Conservation (phyloP, 2,329 filamentous ascomycete species). For the Pestalotiopsis sp. region DNA sequence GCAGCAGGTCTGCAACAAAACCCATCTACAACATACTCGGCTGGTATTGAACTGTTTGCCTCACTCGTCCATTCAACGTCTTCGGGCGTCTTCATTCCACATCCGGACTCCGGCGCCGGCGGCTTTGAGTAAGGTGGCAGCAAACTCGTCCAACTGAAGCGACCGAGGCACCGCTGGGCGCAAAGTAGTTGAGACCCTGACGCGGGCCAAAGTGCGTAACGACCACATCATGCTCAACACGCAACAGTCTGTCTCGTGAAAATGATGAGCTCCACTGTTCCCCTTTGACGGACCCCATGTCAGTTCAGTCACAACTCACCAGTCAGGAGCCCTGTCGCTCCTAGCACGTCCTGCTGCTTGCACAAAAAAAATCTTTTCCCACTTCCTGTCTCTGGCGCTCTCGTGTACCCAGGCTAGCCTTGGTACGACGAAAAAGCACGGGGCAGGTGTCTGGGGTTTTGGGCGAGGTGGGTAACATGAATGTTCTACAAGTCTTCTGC, state of each 20-base stretch:
- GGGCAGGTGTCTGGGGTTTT: not conserved
- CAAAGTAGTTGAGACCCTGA: not conserved
- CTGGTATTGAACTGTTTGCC: not conserved
- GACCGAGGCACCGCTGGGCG: not conserved
- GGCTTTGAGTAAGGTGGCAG: constrained; percentile 3
- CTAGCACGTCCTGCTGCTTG: not conserved
- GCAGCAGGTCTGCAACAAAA: not conserved
- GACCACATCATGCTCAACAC: constrained; percentile 12
- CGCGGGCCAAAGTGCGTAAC: not conserved
- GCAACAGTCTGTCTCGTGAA: constrained; percentile 11
- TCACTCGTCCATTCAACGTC: not conserved
- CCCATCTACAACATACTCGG: not conserved
- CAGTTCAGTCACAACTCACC: not conserved
- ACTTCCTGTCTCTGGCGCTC: not conserved
- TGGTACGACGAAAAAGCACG: not conserved
- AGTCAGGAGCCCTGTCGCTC: not conserved
- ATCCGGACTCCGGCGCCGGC: not conserved
- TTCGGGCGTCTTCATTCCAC: not conserved
- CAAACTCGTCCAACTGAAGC: constrained; percentile 3
- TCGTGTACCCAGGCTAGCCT: not conserved
- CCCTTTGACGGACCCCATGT: constrained; percentile 10
- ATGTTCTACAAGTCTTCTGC: constrained; percentile 17
- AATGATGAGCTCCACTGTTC: constrained; percentile 13
- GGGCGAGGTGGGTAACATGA: constrained; percentile 12
- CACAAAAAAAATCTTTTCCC: constrained; percentile 7